Evolutionary conservation across 371 early-diverging fungal genomes (phyloP).

Genomic region (Mortierella sp.): DNA sequence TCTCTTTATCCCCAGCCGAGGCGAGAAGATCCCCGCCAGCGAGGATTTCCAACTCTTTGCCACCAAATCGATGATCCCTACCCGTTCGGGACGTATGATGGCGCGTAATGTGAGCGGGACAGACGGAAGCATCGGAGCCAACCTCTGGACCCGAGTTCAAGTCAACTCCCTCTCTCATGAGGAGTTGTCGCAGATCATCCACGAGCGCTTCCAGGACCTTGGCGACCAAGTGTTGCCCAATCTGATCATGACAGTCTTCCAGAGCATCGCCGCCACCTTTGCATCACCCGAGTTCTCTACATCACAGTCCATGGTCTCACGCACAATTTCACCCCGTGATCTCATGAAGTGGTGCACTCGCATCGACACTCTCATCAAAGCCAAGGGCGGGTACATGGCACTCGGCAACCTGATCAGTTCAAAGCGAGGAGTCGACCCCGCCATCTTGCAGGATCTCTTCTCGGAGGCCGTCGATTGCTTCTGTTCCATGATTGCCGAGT

Average conservation of each 20-base stretch:
- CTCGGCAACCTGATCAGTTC: constrained; percentile 42
- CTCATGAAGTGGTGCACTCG: constrained; percentile 92
- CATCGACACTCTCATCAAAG: constrained; percentile 61
- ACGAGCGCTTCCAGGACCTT: constrained; percentile 69
- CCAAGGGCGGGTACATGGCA: constrained; percentile 50
- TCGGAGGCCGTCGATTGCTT: constrained; percentile 94
- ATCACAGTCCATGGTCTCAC: constrained; percentile 68
- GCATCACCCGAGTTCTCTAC: constrained; percentile 66
- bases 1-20: constrained; percentile 95
- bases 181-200: constrained; percentile 78
- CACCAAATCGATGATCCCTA: constrained; percentile 79
- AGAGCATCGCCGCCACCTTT: constrained; percentile 69
- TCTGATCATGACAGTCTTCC: constrained; percentile 75
- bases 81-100: constrained; percentile 58
- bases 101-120: constrained; percentile 64
- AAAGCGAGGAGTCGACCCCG: constrained; percentile 58
- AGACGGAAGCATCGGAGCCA: constrained; percentile 75
- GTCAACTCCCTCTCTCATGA: constrained; percentile 73
- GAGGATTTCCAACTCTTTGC: constrained; percentile 97
- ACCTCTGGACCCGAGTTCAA: constrained; percentile 85
- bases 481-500: constrained; percentile 85
- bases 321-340: constrained; percentile 76
- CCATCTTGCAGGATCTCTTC: constrained; percentile 72
- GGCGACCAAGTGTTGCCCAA: constrained; percentile 60
- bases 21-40: constrained; percentile 93